A percentile compares a stretch with the other conserved stretches of the same genome.
Evolutionary conservation across 2,329 filamentous ascomycete genomes (phyloP).

Genomic region (Nothopassalora personata): DNA sequence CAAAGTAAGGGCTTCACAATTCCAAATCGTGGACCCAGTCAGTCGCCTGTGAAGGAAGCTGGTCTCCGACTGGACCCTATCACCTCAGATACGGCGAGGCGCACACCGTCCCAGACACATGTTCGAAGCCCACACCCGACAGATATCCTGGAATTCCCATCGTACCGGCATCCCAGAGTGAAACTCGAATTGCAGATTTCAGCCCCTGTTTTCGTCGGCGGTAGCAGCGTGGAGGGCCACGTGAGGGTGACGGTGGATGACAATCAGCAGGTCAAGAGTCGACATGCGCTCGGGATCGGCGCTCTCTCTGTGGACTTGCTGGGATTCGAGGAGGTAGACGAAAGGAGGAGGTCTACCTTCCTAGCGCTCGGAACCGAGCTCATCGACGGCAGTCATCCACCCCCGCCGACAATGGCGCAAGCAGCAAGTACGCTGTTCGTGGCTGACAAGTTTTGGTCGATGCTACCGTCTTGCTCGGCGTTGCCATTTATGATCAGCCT

Average conservation of each 20-base stretch:
- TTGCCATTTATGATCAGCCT: conserved; percentile 50
- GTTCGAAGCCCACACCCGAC: conserved; percentile 42
- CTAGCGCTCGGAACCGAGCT: conserved; percentile 49
- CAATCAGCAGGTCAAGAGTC: conserved; percentile 40
- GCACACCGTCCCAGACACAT: conserved; percentile 46
- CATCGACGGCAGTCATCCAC: conserved; percentile 47
- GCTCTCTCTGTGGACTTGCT: conserved; percentile 49
- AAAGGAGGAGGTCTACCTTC: conserved; percentile 45
- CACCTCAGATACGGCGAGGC: conserved; percentile 39
- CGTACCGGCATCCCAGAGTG: conserved; percentile 45
- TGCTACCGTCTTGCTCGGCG: conserved; percentile 43
- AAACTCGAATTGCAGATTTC: conserved; percentile 46
- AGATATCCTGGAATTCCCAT: conserved; percentile 48
- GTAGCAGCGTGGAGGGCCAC: conserved; percentile 49
- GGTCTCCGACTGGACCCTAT: conserved; percentile 39
- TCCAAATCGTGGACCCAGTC: conserved; percentile 42
- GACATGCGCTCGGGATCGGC: conserved; percentile 43
- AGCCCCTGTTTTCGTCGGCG: conserved; percentile 51
- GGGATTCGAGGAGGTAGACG: conserved; percentile 48
- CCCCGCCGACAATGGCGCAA: conserved; percentile 47
- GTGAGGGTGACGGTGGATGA: conserved; percentile 46
- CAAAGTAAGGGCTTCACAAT: conserved; percentile 32
- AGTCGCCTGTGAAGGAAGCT: conserved; percentile 46
- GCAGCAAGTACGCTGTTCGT: conserved; percentile 36
- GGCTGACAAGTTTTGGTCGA: conserved; percentile 44